A percentile compares a stretch with the other conserved stretches of the same genome.
Conservation (phyloP, 805 yeast species). For the Suhomyces xylopsoci region DNA sequence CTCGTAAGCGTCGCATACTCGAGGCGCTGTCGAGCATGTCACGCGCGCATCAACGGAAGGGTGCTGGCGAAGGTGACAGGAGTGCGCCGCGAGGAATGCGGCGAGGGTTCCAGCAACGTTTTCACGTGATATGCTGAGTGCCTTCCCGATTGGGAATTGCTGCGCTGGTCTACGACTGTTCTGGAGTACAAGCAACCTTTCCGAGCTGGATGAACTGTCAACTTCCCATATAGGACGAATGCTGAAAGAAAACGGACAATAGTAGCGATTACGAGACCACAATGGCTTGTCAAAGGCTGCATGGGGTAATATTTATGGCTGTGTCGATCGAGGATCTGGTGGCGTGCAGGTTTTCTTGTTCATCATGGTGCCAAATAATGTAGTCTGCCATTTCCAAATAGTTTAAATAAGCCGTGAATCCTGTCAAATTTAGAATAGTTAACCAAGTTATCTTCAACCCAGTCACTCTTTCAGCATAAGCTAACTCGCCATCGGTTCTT, state of each 20-base stretch:
- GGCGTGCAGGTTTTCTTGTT: not conserved
- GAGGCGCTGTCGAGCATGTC: not conserved
- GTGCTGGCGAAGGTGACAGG: not conserved
- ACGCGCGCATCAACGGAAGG: not conserved
- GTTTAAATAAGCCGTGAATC: not conserved
- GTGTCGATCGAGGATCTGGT: not conserved
- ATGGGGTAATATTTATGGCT: not conserved
- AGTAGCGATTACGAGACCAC: not conserved
- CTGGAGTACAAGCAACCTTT: not conserved
- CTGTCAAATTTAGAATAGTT: not conserved
- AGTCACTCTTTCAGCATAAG: not conserved
- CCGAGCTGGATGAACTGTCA: not conserved
- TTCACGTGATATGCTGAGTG: not conserved
- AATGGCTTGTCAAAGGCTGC: not conserved
- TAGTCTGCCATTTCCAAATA: not conserved
- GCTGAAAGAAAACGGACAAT: not conserved
- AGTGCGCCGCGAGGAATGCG: not conserved
- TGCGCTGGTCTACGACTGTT: not conserved
- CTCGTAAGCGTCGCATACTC: not conserved
- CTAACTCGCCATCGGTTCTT: not conserved
- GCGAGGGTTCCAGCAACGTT: not conserved
- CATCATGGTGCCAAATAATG: not conserved
- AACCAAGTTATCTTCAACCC: not conserved
- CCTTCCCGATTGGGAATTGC: not conserved
- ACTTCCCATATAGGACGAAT: not conserved